Evolutionary conservation across 495 filamentous ascomycete genomes (phyloP).

Genomic region (Penicillium ucsense): DNA sequence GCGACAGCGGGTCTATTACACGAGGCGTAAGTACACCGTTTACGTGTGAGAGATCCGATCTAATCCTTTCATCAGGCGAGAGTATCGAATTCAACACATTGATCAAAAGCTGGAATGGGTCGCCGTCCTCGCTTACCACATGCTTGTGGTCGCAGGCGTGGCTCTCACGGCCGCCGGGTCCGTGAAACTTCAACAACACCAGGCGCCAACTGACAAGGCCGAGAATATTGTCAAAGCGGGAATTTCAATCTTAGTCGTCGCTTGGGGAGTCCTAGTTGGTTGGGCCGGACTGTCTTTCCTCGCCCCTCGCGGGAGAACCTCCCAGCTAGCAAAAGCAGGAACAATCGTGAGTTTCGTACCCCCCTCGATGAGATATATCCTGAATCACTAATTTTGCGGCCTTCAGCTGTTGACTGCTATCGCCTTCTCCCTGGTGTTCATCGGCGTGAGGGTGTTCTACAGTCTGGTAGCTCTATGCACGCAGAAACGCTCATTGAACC

Average conservation of each 20-base stretch:
- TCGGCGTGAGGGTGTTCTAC: background rate
- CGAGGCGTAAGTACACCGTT: background rate
- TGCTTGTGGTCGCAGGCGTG: background rate
- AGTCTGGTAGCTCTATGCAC: background rate
- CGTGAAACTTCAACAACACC: background rate
- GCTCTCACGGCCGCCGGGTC: background rate
- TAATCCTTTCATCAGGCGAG: background rate
- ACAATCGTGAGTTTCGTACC: no score
- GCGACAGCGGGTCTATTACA: background rate
- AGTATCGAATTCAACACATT: background rate
- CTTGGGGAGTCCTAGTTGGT: background rate
- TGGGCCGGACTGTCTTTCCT: background rate
- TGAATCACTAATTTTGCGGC: no score
- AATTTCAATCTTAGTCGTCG: background rate
- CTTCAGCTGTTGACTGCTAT: background rate
- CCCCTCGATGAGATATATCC: no score
- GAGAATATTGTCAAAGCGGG: background rate
- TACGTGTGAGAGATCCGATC: no score
- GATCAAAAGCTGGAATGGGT: background rate
- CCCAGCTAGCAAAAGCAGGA: no score
- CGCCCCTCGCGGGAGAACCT: background rate
- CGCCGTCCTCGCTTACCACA: background rate
- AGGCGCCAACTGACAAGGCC: no score
- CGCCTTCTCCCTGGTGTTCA: background rate
- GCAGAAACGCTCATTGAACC: background rate